These are phyloP conservation scores for Fusarium globosum DNA, from an alignment of 2,329 filamentous ascomycete species.

Conservation along the genomic window DNA sequence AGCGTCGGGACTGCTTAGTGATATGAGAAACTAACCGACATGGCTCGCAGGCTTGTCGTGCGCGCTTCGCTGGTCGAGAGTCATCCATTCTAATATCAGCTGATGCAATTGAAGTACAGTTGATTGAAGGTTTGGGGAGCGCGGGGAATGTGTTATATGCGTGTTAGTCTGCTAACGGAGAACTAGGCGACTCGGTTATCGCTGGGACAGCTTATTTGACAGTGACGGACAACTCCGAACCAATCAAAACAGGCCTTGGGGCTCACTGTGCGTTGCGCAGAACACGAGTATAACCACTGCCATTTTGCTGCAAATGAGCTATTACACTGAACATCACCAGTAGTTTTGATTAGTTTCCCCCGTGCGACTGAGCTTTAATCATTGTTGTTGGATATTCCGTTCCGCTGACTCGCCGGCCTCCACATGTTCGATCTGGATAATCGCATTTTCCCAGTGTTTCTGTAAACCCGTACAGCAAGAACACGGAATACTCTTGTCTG, in stretches of 20 bases:
- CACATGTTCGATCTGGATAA: background rate
- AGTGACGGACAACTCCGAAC: background rate
- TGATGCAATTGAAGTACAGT: background rate
- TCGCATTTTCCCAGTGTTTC: background rate
- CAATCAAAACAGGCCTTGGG: background rate
- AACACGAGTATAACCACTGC: background rate
- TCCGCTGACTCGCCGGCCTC: background rate
- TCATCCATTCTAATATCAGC: background rate
- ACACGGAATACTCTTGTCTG: background rate
- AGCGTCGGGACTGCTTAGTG: accelerated
- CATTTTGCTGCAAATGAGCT: accelerated
- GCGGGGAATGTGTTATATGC: background rate
- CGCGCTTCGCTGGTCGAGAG: background rate
- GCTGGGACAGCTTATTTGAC: background rate
- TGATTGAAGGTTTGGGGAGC: background rate
- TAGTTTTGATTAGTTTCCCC: accelerated
- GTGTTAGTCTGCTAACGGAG: background rate
- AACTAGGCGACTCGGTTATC: background rate
- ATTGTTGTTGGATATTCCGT: background rate
- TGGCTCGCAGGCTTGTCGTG: background rate
- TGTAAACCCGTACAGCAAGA: background rate
- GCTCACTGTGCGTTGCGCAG: accelerated
- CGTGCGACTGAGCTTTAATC: accelerated
- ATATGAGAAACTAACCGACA: background rate
- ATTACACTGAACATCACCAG: background rate